Evolutionary conservation across 2,329 filamentous ascomycete species (phyloP).

Genomic region (Onygenales sp.): DNA sequence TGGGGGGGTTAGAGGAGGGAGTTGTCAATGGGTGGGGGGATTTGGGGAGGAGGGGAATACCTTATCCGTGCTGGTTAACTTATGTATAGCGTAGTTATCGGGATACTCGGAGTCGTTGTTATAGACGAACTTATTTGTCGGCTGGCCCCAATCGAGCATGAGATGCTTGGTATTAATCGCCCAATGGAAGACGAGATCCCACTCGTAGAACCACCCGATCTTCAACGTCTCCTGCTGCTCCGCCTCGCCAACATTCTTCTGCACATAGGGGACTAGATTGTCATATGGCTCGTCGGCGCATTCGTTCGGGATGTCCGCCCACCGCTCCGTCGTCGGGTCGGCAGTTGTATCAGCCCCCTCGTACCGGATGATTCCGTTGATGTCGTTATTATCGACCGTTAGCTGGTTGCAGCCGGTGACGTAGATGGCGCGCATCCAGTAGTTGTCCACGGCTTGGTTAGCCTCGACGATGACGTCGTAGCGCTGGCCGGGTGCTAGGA

Average conservation of each 20-base stretch:
- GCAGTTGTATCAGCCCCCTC: conserved; percentile 5
- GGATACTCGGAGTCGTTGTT: background rate
- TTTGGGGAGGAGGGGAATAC: background rate
- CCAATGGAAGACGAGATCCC: background rate
- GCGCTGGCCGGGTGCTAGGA: conserved; percentile 23
- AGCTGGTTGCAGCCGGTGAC: conserved; percentile 29
- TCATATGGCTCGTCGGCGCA: conserved; percentile 18
- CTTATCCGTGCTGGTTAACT: background rate
- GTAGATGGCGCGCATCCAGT: conserved; percentile 38
- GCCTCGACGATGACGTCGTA: conserved; percentile 28
- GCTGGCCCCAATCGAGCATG: background rate
- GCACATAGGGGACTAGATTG: background rate
- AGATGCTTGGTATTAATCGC: background rate
- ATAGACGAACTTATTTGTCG: background rate
- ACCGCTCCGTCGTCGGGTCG: conserved; percentile 13
- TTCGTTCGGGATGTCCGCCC: conserved; percentile 11
- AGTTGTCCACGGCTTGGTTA: conserved; percentile 17
- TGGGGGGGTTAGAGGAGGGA: background rate
- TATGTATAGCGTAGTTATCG: background rate
- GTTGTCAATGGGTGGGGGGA: background rate
- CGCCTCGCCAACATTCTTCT: background rate
- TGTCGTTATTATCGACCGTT: conserved; percentile 23
- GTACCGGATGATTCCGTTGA: conserved; percentile 43
- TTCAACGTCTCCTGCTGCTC: background rate
- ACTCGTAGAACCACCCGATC: background rate